These are phyloP conservation scores for Xylaria palmicola DNA, from an alignment of 495 filamentous ascomycete species.

Conservation along the genomic window DNA sequence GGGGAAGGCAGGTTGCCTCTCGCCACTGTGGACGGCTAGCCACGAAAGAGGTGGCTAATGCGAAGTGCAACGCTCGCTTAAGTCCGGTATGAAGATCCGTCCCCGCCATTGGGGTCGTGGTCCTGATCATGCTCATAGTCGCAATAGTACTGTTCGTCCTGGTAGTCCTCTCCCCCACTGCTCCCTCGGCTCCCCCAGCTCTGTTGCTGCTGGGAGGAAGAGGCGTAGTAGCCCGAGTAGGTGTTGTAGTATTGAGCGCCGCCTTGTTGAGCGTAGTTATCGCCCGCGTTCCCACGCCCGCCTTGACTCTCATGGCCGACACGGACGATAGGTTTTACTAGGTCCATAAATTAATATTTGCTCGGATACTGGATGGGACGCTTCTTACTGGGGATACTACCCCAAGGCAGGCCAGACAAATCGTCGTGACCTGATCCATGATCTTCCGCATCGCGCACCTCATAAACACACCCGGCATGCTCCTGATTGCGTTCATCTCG, in stretches of 20 bases:
- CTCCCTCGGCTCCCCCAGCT: constrained; percentile 25
- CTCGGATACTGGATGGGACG: not conserved
- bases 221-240: constrained; percentile 10
- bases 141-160: constrained; percentile 28
- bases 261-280: constrained; percentile 12
- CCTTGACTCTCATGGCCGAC: constrained; percentile 51
- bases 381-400: constrained; percentile 45
- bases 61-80: constrained; percentile 1
- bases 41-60: not conserved
- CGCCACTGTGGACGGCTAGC: not conserved
- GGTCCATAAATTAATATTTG: constrained; percentile 2
- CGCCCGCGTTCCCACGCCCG: constrained; percentile 29
- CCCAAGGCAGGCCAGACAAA: constrained; percentile 64
- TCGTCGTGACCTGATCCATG: constrained; percentile 44
- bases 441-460: constrained; percentile 51
- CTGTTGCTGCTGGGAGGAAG: constrained; percentile 27
- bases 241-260: constrained; percentile 25
- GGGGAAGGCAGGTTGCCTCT: not conserved
- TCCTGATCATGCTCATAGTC: constrained; percentile 27
- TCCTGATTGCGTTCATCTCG: constrained; percentile 56
- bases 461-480: constrained; percentile 56
- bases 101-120: constrained; percentile 20
- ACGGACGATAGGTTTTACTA: constrained; percentile 52
- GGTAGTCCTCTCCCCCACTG: constrained; percentile 30
- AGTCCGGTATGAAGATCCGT: constrained; percentile 15